phyloP scores from a whole-genome alignment of 495 filamentous ascomycete genomes.

The Xylaria bambusicola region DNA sequence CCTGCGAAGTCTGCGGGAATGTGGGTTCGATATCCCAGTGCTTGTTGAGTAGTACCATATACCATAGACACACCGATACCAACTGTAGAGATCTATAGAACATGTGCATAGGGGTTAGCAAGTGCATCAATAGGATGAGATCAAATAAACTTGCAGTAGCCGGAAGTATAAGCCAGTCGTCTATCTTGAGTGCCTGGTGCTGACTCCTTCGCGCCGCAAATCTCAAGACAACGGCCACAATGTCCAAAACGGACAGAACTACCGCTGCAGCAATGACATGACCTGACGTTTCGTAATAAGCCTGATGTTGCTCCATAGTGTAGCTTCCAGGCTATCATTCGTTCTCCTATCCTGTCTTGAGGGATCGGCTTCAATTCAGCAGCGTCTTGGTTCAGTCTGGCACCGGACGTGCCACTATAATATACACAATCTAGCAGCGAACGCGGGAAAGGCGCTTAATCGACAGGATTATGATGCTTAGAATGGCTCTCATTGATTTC shows the following conservation, averaged over 20 bases:
- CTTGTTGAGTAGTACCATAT: conserved; percentile 11
- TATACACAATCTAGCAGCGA: too few relatives aligned
- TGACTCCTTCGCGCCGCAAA: conserved; percentile 25
- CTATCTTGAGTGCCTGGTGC: conserved; percentile 23
- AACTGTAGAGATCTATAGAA: not conserved
- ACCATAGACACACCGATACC: conserved; percentile 15
- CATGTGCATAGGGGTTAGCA: too few relatives aligned
- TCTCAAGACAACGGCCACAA: conserved; percentile 17
- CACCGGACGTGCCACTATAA: too few relatives aligned
- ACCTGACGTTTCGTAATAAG: not conserved
- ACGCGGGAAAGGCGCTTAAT: too few relatives aligned
- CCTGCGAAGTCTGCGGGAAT: conserved; percentile 16
- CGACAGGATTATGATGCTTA: too few relatives aligned
- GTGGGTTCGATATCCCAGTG: conserved; percentile 8
- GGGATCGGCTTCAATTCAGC: too few relatives aligned
- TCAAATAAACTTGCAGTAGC: conserved; percentile 20
- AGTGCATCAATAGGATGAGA: not conserved
- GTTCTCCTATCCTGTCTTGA: too few relatives aligned
- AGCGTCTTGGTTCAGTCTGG: too few relatives aligned
- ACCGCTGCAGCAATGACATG: conserved; percentile 18
- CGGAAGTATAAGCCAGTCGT: conserved; percentile 37
- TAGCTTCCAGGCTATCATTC: too few relatives aligned
- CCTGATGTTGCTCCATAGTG: not conserved
- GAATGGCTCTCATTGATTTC: too few relatives aligned
- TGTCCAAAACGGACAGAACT: conserved; percentile 10